Percentiles rank a stretch among this genome's conserved stretches.
phyloP scores from a whole-genome alignment of 768 basidiomycete genomes.

The Bullera alba region DNA sequence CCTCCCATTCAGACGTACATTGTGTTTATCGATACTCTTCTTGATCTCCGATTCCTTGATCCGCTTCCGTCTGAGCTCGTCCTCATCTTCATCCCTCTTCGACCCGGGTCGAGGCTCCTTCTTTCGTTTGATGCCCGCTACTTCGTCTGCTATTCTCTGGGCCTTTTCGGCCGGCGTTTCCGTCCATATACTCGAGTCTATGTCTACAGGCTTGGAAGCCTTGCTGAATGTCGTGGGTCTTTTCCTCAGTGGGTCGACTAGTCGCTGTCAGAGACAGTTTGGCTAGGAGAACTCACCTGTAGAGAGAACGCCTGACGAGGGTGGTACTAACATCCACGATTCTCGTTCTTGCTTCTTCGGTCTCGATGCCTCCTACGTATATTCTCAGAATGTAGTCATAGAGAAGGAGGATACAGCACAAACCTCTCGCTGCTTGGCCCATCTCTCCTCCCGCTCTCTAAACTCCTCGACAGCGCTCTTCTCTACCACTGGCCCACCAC shows the following conservation, averaged over 20 bases:
- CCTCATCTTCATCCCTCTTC: conserved; percentile 41
- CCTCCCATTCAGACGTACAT: conserved; percentile 24
- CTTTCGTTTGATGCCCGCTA: conserved; percentile 74
- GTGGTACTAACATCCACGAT: conserved; percentile 98
- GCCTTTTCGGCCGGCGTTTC: conserved; percentile 92
- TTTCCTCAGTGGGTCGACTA: conserved; percentile 70
- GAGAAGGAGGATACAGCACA: background rate
- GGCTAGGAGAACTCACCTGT: conserved; percentile 54
- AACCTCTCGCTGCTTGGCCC: conserved; percentile 61
- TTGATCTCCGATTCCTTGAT: conserved; percentile 61
- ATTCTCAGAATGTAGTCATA: background rate
- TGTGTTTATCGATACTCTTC: conserved; percentile 66
- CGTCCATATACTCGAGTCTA: conserved; percentile 78
- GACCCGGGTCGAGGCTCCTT: conserved; percentile 48
- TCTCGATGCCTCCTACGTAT: conserved; percentile 60
- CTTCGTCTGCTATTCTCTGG: conserved; percentile 86
- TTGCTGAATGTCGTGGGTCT: conserved; percentile 31
- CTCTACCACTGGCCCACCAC: conserved; percentile 44
- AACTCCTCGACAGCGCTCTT: conserved; percentile 70
- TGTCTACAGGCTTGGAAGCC: conserved; percentile 16
- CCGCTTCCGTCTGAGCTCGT: conserved; percentile 46
- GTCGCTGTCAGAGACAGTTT: background rate
- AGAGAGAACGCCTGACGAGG: conserved; percentile 69
- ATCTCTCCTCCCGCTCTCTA: conserved; percentile 72
- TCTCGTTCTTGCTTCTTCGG: conserved; percentile 76